Conservation (phyloP, 2,329 filamentous ascomycete species). For the Fusarium anthophilum region DNA sequence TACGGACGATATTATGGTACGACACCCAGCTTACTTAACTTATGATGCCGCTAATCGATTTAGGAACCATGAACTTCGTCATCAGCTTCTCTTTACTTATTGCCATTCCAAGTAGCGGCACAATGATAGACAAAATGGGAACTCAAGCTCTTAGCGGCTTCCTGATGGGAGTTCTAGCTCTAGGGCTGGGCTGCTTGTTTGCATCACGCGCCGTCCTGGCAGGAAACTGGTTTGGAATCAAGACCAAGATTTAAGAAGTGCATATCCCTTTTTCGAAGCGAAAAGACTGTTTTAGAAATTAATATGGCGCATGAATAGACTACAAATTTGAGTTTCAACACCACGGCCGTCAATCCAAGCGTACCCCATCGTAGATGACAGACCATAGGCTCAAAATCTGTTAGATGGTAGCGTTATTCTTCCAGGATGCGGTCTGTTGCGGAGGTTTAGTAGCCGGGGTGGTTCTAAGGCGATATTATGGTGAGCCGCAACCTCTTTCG, state of each 20-base stretch:
- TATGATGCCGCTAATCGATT: not conserved
- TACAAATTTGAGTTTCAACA: not conserved
- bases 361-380: not conserved
- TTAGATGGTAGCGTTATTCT: no score
- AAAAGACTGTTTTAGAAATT: accelerated
- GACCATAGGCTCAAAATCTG: not conserved
- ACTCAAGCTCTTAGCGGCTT: slow-evolving; percentile 6
- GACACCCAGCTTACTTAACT: no score
- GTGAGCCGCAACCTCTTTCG: not conserved
- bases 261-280: not conserved
- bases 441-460: no score
- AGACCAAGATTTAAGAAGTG: not conserved
- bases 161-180: not conserved
- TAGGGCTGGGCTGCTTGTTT: not conserved
- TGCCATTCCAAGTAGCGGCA: slow-evolving; percentile 3
- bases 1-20: slow-evolving; percentile 10
- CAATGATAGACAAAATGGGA: slow-evolving; percentile 9
- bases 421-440: no score
- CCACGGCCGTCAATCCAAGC: not conserved
- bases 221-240: slow-evolving; percentile 1
- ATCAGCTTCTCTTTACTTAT: slow-evolving; percentile 5
- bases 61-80: slow-evolving; percentile 5
- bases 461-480: not conserved
- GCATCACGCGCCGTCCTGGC: not conserved
- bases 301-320: not conserved